These are phyloP conservation scores for Pulveroboletus sp. DNA, from an alignment of 768 basidiomycete species.

Conservation along the genomic window DNA sequence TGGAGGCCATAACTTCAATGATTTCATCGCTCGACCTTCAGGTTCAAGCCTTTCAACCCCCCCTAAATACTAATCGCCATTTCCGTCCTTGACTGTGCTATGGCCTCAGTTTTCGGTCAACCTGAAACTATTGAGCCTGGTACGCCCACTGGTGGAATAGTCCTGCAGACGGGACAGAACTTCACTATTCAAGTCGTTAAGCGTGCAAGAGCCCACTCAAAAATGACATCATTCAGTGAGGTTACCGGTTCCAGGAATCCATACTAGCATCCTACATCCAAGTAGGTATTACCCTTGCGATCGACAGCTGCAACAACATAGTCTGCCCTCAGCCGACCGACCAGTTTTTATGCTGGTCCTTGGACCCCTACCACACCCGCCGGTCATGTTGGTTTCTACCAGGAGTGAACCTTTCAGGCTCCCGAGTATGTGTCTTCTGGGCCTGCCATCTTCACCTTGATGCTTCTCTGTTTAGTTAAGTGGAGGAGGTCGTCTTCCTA, in stretches of 20 bases:
- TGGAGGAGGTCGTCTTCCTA: conserved; percentile 14
- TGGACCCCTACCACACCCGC: conserved; percentile 21
- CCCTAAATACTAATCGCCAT: too few relatives aligned
- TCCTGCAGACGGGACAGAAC: conserved; percentile 14
- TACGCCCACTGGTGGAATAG: conserved; percentile 17
- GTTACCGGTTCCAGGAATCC: conserved; percentile 12
- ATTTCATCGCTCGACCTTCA: too few relatives aligned
- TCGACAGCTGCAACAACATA: conserved; percentile 17
- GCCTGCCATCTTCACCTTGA: conserved; percentile 29
- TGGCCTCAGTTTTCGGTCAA: conserved; percentile 19
- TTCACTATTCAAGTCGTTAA: conserved; percentile 17
- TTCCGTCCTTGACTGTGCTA: conserved; percentile 5
- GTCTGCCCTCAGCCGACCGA: conserved; percentile 21
- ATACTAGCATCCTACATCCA: conserved; percentile 17
- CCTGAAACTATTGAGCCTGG: conserved; percentile 28
- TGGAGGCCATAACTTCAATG: too few relatives aligned
- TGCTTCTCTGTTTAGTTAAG: conserved; percentile 29
- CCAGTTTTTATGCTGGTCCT: conserved; percentile 27
- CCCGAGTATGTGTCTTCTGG: conserved; percentile 3
- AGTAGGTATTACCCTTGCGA: conserved; percentile 31
- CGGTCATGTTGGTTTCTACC: conserved; percentile 20
- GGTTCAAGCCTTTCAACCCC: too few relatives aligned
- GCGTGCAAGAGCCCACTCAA: conserved; percentile 16
- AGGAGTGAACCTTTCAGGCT: conserved; percentile 26
- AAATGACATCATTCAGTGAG: not conserved